Evolutionary conservation across 208 protist species (phyloP).

Genomic region (Trypanosoma vivax): DNA sequence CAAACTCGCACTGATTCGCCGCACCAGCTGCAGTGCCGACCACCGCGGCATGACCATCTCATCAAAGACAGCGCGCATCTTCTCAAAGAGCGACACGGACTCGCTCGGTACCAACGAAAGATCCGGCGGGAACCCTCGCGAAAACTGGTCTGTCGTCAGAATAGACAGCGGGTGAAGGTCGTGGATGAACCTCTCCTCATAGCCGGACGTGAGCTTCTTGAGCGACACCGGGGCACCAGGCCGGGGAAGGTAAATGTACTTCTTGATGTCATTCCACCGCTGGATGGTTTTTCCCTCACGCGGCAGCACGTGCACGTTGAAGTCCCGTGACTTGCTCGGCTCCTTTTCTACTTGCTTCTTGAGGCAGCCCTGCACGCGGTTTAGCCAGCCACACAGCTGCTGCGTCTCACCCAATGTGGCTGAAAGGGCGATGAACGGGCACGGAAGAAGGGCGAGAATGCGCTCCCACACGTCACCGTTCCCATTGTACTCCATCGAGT

Average conservation of each 20-base stretch:
- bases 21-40: constrained; percentile 36
- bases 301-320: constrained; percentile 72
- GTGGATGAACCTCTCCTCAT: constrained; percentile 52
- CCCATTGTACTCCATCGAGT: constrained; percentile 88
- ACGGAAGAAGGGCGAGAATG: constrained; percentile 85
- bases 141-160: constrained; percentile 76
- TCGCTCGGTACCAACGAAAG: constrained; percentile 85
- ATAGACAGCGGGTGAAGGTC: constrained; percentile 86
- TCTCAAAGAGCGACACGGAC: constrained; percentile 74
- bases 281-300: constrained; percentile 59
- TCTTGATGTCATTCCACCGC: constrained; percentile 90
- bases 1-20: constrained; percentile 36
- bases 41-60: constrained; percentile 32
- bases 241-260: constrained; percentile 83
- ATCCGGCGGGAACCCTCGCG: constrained; percentile 77
- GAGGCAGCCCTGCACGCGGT: constrained; percentile 66
- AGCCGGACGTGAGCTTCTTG: constrained; percentile 68
- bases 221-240: constrained; percentile 33
- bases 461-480: constrained; percentile 91
- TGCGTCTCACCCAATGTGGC: constrained; percentile 93
- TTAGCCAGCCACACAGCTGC: constrained; percentile 89
- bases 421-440: constrained; percentile 93
- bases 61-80: constrained; percentile 53
- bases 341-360: constrained; percentile 21
- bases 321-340: constrained; percentile 42